phyloP scores from a whole-genome alignment of 495 filamentous ascomycete species.

The Stereocaulon alpinum region DNA sequence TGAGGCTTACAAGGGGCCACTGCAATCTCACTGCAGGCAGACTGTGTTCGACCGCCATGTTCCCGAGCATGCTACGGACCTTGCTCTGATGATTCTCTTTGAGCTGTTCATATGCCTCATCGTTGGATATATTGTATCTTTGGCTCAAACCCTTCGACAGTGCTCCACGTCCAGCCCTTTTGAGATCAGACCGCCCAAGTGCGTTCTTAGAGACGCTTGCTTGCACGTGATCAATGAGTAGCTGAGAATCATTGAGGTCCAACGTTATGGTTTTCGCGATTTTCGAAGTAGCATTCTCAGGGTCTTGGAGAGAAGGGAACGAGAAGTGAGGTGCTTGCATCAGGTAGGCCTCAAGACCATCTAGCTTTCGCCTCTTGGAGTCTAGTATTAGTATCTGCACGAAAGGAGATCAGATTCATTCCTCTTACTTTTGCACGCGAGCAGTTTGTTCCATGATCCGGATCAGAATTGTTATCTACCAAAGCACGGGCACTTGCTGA shows the following conservation, averaged over 20 bases:
- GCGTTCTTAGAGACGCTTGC: conserved; percentile 36
- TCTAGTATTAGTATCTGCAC: conserved; percentile 17
- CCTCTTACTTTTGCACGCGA: conserved; percentile 6
- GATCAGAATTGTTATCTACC: conserved; percentile 4
- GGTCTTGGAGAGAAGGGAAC: conserved; percentile 49
- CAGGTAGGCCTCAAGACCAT: conserved; percentile 31
- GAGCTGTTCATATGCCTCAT: conserved; percentile 85
- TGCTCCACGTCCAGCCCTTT: conserved; percentile 5
- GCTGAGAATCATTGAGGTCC: conserved; percentile 82
- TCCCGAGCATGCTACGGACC: conserved; percentile 80
- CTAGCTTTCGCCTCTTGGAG: conserved; percentile 42
- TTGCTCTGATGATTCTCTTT: conserved; percentile 97
- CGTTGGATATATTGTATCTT: conserved; percentile 92
- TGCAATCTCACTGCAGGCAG: conserved; percentile 81
- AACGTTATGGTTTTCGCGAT: conserved; percentile 66
- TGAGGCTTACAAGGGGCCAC: conserved; percentile 61
- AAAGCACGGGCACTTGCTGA: conserved; percentile 8
- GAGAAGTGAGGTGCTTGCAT: conserved; percentile 37
- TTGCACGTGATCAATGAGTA: conserved; percentile 61
- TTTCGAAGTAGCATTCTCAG: conserved; percentile 49
- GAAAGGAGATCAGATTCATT: background rate
- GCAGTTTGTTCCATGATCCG: background rate
- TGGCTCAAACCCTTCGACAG: conserved; percentile 44
- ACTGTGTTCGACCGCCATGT: conserved; percentile 78
- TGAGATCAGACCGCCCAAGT: conserved; percentile 25